Conservation (phyloP, 805 yeast species). For the Grigorovia yakushimaensis region DNA sequence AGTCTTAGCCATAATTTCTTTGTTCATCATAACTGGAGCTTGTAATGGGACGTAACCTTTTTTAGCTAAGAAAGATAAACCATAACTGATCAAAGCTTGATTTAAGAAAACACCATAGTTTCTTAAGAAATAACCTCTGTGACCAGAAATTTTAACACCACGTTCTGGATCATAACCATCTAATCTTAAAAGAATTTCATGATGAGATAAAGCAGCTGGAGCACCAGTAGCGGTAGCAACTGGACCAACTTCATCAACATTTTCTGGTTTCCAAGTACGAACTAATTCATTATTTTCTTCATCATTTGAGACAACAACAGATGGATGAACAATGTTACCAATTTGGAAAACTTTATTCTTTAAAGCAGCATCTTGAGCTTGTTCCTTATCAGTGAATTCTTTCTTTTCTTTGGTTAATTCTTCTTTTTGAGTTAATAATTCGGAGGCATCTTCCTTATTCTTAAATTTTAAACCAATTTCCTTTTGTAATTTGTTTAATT, state of each 20-base stretch:
- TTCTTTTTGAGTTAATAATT: conserved; percentile 74
- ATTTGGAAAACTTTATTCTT: conserved; percentile 76
- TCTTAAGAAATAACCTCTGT: conserved; percentile 95
- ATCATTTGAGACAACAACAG: conserved; percentile 77
- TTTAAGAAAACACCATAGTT: conserved; percentile 93
- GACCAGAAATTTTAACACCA: conserved; percentile 95
- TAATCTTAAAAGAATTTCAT: conserved; percentile 84
- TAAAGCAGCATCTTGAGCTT: conserved; percentile 65
- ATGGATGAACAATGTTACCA: conserved; percentile 90
- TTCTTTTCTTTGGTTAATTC: conserved; percentile 61
- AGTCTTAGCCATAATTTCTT: conserved; percentile 98
- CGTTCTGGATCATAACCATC: conserved; percentile 99
- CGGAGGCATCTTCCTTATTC: conserved; percentile 89
- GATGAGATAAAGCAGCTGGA: conserved; percentile 80
- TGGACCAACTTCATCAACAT: conserved; percentile 46
- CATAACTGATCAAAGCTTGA: conserved; percentile 96
- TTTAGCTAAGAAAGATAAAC: conserved; percentile 70
- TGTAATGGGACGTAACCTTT: conserved; percentile 84
- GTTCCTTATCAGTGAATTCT: conserved; percentile 55
- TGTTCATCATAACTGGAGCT: conserved; percentile 99
- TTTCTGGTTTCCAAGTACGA: conserved; percentile 80
- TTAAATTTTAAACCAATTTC: conserved; percentile 87
- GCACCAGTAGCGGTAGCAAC: conserved; percentile 70
- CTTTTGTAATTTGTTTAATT: conserved; percentile 81
- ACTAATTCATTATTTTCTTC: conserved; percentile 88